Conservation (phyloP, 2,329 filamentous ascomycete genomes). For the Tolypocladium pustulatum region DNA sequence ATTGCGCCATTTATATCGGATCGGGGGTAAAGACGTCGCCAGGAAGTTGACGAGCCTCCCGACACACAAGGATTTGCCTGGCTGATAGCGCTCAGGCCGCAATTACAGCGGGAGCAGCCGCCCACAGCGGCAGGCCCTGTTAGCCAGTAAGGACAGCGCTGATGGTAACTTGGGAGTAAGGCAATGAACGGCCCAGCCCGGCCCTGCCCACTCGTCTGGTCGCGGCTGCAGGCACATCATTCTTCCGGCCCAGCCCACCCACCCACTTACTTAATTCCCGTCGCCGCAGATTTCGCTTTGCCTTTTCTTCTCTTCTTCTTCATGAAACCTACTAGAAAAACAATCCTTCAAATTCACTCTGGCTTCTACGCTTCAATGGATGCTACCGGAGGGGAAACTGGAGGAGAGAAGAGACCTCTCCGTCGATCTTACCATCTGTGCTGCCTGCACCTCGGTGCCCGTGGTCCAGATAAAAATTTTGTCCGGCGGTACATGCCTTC, state of each 20-base stretch:
- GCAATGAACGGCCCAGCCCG: no score
- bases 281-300: neutral
- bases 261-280: neutral
- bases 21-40: neutral
- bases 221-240: conserved; percentile 9
- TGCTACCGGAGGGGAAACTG: conserved; percentile 59
- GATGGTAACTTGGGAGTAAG: neutral
- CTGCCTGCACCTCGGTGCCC: conserved; percentile 21
- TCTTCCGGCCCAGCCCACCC: conserved; percentile 12
- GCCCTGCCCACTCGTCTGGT: neutral
- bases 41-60: neutral
- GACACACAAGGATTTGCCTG: neutral
- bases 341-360: conserved; percentile 61
- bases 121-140: neutral
- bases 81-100: neutral
- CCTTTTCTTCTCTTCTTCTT: conserved; percentile 16
- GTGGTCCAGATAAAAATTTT: conserved; percentile 23
- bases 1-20: neutral
- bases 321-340: conserved; percentile 32
- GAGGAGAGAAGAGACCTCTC: conserved; percentile 46
- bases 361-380: conserved; percentile 43
- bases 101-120: neutral
- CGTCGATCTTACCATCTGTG: conserved; percentile 40
- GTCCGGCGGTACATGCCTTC: conserved; percentile 20
- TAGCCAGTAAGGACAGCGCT: neutral